phyloP scores from a whole-genome alignment of 495 filamentous ascomycete genomes.

The Aspergillus sclerotiicarbonarius region DNA sequence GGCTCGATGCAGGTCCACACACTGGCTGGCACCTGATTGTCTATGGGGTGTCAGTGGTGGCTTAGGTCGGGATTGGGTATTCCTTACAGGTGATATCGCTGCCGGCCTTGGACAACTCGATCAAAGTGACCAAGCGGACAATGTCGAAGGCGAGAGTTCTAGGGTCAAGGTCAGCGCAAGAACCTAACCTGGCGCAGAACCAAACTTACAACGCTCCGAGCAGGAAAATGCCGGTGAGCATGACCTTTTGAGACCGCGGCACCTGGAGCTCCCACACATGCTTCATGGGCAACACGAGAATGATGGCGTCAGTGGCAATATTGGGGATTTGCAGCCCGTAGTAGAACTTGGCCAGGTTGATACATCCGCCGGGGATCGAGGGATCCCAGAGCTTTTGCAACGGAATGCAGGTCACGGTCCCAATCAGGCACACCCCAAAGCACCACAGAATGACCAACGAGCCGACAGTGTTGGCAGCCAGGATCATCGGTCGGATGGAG shows the following conservation, averaged over 20 bases:
- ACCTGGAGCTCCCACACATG: constrained; percentile 43
- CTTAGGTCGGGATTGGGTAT: background rate
- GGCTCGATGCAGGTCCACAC: constrained; percentile 41
- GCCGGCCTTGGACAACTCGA: constrained; percentile 23
- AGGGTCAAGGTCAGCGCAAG: background rate
- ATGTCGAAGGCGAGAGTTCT: constrained; percentile 34
- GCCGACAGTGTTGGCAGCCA: constrained; percentile 26
- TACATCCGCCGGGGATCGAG: constrained; percentile 26
- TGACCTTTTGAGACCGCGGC: constrained; percentile 34
- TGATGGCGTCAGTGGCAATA: constrained; percentile 41
- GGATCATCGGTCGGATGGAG: constrained; percentile 24
- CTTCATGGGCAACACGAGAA: constrained; percentile 51
- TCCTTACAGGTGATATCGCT: constrained; percentile 29
- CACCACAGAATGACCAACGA: constrained; percentile 35
- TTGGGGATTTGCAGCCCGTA: constrained; percentile 44
- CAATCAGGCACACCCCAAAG: constrained; percentile 29
- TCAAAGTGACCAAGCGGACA: constrained; percentile 27
- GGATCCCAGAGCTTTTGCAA: constrained; percentile 31
- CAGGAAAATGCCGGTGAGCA: constrained; percentile 41
- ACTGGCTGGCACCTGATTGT: constrained; percentile 30
- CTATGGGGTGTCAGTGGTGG: constrained; percentile 5
- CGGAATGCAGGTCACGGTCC: constrained; percentile 37
- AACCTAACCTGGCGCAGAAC: background rate
- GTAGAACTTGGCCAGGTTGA: constrained; percentile 34
- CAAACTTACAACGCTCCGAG: constrained; percentile 35